Conservation (phyloP, 2,329 filamentous ascomycete species). For the Hypoxylon sp. region DNA sequence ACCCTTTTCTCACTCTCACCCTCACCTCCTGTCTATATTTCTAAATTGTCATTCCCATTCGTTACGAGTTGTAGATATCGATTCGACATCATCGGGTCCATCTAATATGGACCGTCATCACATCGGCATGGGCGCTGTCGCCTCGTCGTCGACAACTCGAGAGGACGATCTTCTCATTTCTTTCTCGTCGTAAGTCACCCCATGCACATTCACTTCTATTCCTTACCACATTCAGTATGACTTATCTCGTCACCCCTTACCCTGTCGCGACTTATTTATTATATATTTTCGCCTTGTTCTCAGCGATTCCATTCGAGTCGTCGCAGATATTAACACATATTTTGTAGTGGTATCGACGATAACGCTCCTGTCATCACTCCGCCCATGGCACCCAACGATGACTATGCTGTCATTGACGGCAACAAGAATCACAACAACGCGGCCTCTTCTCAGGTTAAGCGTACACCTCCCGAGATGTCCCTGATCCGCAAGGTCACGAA, state of each 20-base stretch:
- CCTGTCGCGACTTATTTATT: background rate
- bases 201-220: too few relatives aligned
- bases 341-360: background rate
- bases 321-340: background rate
- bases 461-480: background rate
- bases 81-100: too few relatives aligned
- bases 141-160: too few relatives aligned
- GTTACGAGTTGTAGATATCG: too few relatives aligned
- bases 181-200: too few relatives aligned
- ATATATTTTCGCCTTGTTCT: background rate
- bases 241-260: background rate
- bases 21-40: too few relatives aligned
- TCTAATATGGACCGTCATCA: too few relatives aligned
- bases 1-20: too few relatives aligned
- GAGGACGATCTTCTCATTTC: too few relatives aligned
- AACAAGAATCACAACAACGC: background rate
- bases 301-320: background rate
- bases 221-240: background rate
- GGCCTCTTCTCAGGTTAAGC: background rate
- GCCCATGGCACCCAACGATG: background rate
- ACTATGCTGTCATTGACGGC: background rate
- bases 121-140: too few relatives aligned
- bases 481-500: background rate
- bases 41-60: too few relatives aligned
- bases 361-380: background rate